phyloP scores from a whole-genome alignment of 805 yeast genomes.

The Yarrowia osloensis region DNA sequence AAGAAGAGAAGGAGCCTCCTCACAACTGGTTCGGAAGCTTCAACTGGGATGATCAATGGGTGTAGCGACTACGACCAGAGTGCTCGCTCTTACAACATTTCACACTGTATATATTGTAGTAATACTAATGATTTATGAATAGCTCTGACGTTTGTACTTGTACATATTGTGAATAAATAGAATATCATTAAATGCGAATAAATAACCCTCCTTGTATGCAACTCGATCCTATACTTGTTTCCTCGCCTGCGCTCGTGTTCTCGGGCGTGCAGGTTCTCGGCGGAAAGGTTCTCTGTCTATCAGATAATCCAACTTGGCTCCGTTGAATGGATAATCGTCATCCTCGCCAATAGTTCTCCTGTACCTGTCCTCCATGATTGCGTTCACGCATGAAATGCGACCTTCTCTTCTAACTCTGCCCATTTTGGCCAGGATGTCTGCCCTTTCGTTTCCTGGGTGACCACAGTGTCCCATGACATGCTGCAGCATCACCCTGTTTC shows the following conservation, averaged over 20 bases:
- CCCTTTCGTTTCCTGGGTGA: constrained; percentile 2
- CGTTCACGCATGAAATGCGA: neutral
- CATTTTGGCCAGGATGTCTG: neutral
- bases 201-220: neutral
- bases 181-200: neutral
- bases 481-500: neutral
- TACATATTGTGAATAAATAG: neutral
- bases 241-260: neutral
- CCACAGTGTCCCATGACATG: neutral
- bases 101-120: neutral
- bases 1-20: constrained; percentile 6
- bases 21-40: constrained; percentile 29
- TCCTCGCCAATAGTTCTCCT: neutral
- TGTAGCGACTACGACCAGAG: too few species aligned
- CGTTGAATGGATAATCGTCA: neutral
- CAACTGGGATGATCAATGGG: constrained; percentile 27
- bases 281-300: neutral
- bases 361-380: neutral
- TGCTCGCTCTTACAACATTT: too few species aligned
- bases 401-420: neutral
- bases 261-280: neutral
- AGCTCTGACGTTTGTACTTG: too few species aligned
- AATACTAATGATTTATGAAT: neutral
- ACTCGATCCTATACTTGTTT: neutral
- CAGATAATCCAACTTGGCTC: neutral